Evolutionary conservation across 306 rosid species (phyloP).

Genomic region (Casuarina equisetifolia): DNA sequence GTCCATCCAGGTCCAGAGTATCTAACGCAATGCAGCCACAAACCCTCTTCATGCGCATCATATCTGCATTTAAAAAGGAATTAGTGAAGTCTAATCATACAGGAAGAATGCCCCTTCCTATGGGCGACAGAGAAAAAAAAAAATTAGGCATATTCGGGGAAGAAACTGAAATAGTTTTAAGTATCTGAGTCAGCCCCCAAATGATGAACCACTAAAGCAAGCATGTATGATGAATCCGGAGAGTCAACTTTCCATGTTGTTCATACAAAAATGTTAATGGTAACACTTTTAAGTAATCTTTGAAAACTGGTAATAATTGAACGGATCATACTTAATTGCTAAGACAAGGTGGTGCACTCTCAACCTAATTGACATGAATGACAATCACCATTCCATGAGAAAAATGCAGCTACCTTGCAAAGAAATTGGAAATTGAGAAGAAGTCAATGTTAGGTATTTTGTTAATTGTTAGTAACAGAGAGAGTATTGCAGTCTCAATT

Average conservation of each 20-base stretch:
- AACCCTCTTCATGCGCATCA: conserved; percentile 60
- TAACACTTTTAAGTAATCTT: neutral
- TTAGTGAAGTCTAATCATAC: neutral
- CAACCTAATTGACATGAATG: conserved; percentile 7
- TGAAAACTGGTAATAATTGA: neutral
- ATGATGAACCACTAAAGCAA: neutral
- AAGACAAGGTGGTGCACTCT: conserved; percentile 10
- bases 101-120: neutral
- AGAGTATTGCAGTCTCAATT: neutral
- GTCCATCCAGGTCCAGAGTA: conserved; percentile 85
- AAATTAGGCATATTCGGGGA: neutral
- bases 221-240: neutral
- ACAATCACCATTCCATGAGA: conserved; percentile 2
- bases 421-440: neutral
- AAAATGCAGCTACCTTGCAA: conserved; percentile 1
- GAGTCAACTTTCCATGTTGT: neutral
- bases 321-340: neutral
- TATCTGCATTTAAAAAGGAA: conserved; percentile 51
- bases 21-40: conserved; percentile 75
- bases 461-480: neutral
- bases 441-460: conserved; percentile 1
- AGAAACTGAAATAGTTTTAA: conserved; percentile 8
- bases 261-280: conserved; percentile 7
- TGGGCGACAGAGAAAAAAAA: no score
- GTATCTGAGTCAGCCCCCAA: conserved; percentile 6